phyloP scores from a whole-genome alignment of 1,284 basidiomycete species.

The Malassezia equina region DNA sequence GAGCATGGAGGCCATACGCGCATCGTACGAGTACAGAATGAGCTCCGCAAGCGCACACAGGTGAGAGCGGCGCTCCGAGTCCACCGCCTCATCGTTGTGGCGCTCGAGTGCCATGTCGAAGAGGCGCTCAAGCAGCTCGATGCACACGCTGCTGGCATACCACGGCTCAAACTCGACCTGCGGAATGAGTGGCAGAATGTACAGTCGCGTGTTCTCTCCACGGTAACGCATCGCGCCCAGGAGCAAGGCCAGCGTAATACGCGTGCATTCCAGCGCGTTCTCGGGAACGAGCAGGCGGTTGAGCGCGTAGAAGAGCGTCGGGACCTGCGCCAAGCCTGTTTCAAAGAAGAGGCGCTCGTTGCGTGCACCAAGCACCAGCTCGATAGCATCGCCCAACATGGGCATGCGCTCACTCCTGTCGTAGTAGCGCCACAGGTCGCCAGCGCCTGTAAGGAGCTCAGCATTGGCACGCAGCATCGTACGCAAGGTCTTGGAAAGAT shows the following conservation, averaged over 20 bases:
- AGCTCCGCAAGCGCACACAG: constrained; percentile 58
- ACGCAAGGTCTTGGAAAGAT: constrained; percentile 71
- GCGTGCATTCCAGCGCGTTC: constrained; percentile 53
- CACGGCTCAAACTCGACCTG: constrained; percentile 62
- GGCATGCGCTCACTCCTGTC: constrained; percentile 53
- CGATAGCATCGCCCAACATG: constrained; percentile 4
- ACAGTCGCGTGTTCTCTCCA: constrained; percentile 60
- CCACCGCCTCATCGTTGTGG: constrained; percentile 48
- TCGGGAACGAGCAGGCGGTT: not conserved
- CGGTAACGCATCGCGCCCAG: constrained; percentile 66
- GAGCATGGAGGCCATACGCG: constrained; percentile 45
- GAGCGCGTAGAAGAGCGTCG: constrained; percentile 10
- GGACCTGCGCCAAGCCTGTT: constrained; percentile 11
- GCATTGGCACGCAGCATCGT: constrained; percentile 72
- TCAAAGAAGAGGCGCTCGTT: constrained; percentile 15
- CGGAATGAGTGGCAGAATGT: constrained; percentile 58
- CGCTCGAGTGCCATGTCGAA: constrained; percentile 60
- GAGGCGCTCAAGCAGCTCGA: constrained; percentile 63
- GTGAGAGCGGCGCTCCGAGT: constrained; percentile 54
- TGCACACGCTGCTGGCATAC: constrained; percentile 62
- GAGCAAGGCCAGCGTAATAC: constrained; percentile 61
- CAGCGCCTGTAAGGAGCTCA: constrained; percentile 72
- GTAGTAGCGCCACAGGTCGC: constrained; percentile 72
- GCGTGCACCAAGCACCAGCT: constrained; percentile 13
- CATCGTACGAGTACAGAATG: constrained; percentile 47